Evolutionary conservation across 371 early-diverging fungal genomes (phyloP).

Genomic region (Syncephalis plumigaleata): DNA sequence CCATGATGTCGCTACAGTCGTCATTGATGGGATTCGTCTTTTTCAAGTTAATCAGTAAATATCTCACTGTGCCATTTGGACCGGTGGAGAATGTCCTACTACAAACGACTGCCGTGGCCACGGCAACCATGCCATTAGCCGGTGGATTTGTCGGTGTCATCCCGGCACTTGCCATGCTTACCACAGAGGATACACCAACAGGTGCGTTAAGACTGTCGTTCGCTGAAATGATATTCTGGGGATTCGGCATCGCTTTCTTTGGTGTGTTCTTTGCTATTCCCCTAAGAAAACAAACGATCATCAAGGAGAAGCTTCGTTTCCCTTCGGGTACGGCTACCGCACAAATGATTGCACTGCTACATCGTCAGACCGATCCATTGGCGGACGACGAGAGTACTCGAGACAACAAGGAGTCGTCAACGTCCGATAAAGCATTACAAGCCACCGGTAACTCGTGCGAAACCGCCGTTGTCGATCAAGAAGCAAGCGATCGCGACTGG

Average conservation of each 20-base stretch:
- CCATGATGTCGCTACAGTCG: constrained; percentile 76
- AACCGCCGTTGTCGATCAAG: too few relatives aligned
- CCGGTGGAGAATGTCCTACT: constrained; percentile 66
- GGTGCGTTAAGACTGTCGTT: constrained; percentile 20
- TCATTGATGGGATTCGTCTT: constrained; percentile 59
- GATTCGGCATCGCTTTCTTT: constrained; percentile 67
- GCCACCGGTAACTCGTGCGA: too few relatives aligned
- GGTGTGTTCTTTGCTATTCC: constrained; percentile 85
- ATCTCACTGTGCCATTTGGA: constrained; percentile 31
- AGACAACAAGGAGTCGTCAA: constrained; percentile 14
- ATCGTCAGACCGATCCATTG: constrained; percentile 21
- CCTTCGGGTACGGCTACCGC: constrained; percentile 81
- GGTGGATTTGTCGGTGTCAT: constrained; percentile 60
- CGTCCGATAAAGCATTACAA: constrained; percentile 10
- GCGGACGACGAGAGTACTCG: not conserved
- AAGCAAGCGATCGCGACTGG: too few relatives aligned
- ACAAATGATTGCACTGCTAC: constrained; percentile 64
- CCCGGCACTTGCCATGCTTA: constrained; percentile 51
- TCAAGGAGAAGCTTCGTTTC: constrained; percentile 63
- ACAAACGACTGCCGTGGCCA: constrained; percentile 67
- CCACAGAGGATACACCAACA: constrained; percentile 20
- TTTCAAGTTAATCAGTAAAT: constrained; percentile 36
- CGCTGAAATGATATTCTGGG: constrained; percentile 49
- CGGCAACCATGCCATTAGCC: constrained; percentile 73
- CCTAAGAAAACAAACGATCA: constrained; percentile 55